phyloP scores from a whole-genome alignment of 805 yeast species.

The Ogataea trehaloabstinens region DNA sequence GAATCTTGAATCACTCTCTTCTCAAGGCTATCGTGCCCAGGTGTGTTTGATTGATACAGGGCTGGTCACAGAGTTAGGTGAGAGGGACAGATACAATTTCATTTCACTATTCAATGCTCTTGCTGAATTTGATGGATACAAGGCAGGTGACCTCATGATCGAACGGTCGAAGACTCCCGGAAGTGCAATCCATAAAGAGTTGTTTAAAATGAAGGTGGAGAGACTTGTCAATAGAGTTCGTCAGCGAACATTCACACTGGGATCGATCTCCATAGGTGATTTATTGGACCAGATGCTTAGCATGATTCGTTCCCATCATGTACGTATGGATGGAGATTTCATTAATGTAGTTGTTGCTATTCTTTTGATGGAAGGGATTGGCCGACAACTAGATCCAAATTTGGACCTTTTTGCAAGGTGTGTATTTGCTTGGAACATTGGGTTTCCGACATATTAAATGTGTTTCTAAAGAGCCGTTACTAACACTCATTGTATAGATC shows the following conservation, averaged over 20 bases:
- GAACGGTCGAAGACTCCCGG: conserved; percentile 95
- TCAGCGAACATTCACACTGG: conserved; percentile 86
- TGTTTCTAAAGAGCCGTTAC: conserved; percentile 11
- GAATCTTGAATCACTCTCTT: conserved; percentile 46
- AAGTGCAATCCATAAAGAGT: conserved; percentile 78
- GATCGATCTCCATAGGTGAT: conserved; percentile 90
- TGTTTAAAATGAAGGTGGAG: conserved; percentile 86
- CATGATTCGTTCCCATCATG: conserved; percentile 94
- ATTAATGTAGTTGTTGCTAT: conserved; percentile 95
- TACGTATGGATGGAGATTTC: conserved; percentile 96
- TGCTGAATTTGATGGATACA: conserved; percentile 89
- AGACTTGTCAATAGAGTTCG: conserved; percentile 77
- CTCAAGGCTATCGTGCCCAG: conserved; percentile 72
- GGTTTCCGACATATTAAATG: conserved; percentile 32
- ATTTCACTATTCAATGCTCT: conserved; percentile 85
- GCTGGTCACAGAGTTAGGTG: conserved; percentile 83
- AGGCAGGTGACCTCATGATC: conserved; percentile 93
- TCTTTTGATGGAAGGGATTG: conserved; percentile 87
- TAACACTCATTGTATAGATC: conserved; percentile 46
- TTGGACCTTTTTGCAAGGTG: conserved; percentile 94
- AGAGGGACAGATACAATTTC: conserved; percentile 75
- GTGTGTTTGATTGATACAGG: conserved; percentile 93
- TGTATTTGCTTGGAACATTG: conserved; percentile 52
- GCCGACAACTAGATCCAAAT: conserved; percentile 89
- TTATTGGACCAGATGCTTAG: conserved; percentile 78